Percentiles rank a stretch among this genome's conserved stretches.
Conservation (phyloP, 176 grass and related monocot species). For the Panicum miliaceum region DNA sequence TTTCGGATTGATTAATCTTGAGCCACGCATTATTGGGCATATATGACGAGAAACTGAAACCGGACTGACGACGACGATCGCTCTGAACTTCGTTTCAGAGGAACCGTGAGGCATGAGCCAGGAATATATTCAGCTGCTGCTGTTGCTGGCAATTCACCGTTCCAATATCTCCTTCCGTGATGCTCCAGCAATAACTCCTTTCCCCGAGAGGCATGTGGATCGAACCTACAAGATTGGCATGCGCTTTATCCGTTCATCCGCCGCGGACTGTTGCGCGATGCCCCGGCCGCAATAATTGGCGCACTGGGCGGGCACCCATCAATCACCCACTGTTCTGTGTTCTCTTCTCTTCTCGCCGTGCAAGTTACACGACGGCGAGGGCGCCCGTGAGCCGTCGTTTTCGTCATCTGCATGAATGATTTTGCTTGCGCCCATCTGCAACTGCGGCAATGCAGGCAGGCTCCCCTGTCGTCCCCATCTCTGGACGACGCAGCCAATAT, state of each 20-base stretch:
- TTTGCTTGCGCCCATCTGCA: not conserved
- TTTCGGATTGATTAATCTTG: too few relatives aligned
- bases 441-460: not conserved
- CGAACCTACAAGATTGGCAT: not conserved
- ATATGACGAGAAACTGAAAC: too few relatives aligned
- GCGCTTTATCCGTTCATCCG: not conserved
- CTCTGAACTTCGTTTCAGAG: too few relatives aligned
- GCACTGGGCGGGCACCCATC: not conserved
- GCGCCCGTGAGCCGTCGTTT: not conserved
- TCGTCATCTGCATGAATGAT: not conserved
- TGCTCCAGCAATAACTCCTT: not conserved
- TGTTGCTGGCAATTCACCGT: not conserved
- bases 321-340: not conserved
- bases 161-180: not conserved
- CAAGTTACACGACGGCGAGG: not conserved
- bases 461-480: not conserved
- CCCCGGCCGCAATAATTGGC: constrained; percentile 33
- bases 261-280: not conserved
- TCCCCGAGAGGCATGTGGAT: not conserved
- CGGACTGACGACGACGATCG: too few relatives aligned
- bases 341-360: not conserved
- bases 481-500: not conserved
- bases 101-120: not conserved
- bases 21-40: too few relatives aligned
- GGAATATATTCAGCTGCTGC: not conserved